Conservation (phyloP, 768 basidiomycete genomes). For the Hygrocybe coccinea region DNA sequence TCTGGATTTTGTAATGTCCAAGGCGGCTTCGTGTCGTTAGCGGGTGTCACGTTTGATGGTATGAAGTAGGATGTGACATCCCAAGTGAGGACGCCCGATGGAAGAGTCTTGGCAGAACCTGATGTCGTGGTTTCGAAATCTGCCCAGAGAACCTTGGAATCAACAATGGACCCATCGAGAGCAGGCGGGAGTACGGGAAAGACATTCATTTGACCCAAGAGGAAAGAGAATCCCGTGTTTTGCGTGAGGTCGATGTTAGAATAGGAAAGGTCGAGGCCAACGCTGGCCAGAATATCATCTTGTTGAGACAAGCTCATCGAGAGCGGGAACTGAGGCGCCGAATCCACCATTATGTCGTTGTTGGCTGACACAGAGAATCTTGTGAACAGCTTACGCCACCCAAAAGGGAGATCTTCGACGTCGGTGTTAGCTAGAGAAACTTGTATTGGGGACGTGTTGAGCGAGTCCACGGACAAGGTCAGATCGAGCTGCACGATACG, state of each 20-base stretch:
- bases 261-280: no score
- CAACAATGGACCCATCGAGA: constrained; percentile 23
- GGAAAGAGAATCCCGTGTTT: constrained; percentile 42
- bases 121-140: constrained; percentile 31
- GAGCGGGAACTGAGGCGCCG: constrained; percentile 7
- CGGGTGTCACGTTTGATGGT: constrained; percentile 33
- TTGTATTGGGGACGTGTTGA: no score
- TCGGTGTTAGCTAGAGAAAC: no score
- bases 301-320: constrained; percentile 19
- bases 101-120: constrained; percentile 7
- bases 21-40: constrained; percentile 49
- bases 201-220: constrained; percentile 58
- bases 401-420: background rate
- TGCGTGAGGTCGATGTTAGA: constrained; percentile 29
- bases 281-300: no score
- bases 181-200: constrained; percentile 34
- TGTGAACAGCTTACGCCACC: background rate
- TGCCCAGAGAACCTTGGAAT: constrained; percentile 49
- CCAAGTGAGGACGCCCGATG: constrained; percentile 52
- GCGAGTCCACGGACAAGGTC: no score
- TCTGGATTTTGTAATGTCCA: constrained; percentile 50
- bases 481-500: no score
- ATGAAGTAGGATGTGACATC: constrained; percentile 47
- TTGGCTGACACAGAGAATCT: constrained; percentile 48
- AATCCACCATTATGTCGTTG: constrained; percentile 45